Percentiles rank a stretch among this genome's conserved stretches.
Evolutionary conservation across 345 rosid genomes (phyloP).

Genomic region (Populus simonii): DNA sequence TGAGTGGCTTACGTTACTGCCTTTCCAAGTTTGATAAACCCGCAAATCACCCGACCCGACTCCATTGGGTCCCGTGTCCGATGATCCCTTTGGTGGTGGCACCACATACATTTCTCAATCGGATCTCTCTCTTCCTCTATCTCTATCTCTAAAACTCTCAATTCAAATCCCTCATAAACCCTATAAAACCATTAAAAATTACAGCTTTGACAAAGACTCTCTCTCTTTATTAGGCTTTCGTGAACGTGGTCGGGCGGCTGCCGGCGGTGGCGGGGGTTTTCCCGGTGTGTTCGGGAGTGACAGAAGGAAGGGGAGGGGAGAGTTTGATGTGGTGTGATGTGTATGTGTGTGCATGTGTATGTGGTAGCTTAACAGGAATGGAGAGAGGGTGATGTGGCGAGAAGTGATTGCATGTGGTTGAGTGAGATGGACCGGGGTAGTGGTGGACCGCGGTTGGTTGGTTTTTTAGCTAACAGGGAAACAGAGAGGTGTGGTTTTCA

Average conservation of each 20-base stretch:
- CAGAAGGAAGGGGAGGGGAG: neutral
- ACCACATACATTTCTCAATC: slow-evolving; percentile 71
- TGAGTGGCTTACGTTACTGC: slow-evolving; percentile 19
- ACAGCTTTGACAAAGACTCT: neutral
- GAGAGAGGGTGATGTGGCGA: slow-evolving; percentile 9
- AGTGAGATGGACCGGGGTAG: neutral
- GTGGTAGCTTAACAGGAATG: neutral
- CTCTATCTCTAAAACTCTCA: neutral
- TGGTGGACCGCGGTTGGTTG: slow-evolving; percentile 14
- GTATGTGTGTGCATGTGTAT: neutral
- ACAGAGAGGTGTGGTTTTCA: slow-evolving; percentile 2
- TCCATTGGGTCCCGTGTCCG: slow-evolving; percentile 57
- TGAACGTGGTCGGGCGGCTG: neutral
- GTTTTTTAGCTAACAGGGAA: slow-evolving; percentile 3
- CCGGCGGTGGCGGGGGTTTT: neutral
- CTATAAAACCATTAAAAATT: neutral
- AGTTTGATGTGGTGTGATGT: neutral
- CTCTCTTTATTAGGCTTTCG: neutral
- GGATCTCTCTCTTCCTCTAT: neutral
- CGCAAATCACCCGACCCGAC: slow-evolving; percentile 39
- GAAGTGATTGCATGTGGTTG: neutral
- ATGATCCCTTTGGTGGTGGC: slow-evolving; percentile 80
- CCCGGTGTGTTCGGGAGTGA: neutral
- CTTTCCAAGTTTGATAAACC: slow-evolving; percentile 37
- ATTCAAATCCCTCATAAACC: neutral